Evolutionary conservation across 441 rosid species (phyloP), one percentile per base, ranked within the genome.

Genomic region (Aleurites moluccanus): DNA sequence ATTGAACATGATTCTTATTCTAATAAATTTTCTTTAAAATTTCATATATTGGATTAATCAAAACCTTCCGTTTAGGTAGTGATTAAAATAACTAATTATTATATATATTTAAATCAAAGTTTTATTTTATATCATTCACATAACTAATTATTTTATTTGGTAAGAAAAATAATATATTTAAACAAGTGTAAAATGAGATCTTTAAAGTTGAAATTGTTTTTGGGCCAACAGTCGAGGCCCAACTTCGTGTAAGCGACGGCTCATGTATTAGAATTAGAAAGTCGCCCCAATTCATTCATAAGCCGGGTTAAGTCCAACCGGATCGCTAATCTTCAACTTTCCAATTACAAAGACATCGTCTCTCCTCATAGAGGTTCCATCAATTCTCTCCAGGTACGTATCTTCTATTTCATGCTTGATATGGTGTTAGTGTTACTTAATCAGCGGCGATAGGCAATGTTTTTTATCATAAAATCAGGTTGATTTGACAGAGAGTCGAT

Each of bases 401-500:
- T 20, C 3, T 50, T 59, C 2, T 38, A 27, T 16, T 68, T 27
- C 21, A 38, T 38, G 40, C 40, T 38, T 38, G 40, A 38, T 38
- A 38, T 45, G 15, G 8, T 30, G n/a, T 20, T 35, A 30, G 27
- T 52, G 67, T 60, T 64, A 21, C 13, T 56, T 27, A 15, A 60
- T 60, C n/a, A 14, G 6, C 13, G 15, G 40, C 18, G 9, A 28
- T 28, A 23, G 64, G 64, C 64, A 30, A 28, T 15, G 33, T 14
- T 70, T 76, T 79, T 76, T 6, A 81, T 81, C 70, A 65, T 80
- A 76, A 75, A 69, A 78, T 82, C 92, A 94, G 98, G 93, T 91
- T 80, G 99, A 95, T 88, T 84, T 88, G 88, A 89, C 92, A 35
- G 98, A 95, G 80, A 93, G 94, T 64, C 82, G 98, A 52, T 93